Base-by-base conservation (phyloP, 768 basidiomycete species). In the Fibroporia radiculosa region DNA sequence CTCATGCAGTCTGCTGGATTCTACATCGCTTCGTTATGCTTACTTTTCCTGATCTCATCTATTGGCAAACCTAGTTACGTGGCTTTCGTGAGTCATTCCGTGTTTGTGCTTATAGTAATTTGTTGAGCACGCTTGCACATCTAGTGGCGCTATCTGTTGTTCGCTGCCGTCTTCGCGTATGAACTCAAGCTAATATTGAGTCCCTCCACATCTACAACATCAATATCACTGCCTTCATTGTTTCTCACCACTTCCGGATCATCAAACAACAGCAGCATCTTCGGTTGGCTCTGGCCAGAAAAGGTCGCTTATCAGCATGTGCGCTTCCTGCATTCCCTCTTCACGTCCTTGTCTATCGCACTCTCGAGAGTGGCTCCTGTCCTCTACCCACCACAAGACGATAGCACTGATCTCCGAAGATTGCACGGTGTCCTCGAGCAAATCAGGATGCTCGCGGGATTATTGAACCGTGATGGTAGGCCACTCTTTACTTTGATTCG, bases 101-200 rank as follows among this genome's bases (percentile, higher is more conserved):
- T 39, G 33, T 5, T n/a, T 27, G n/a, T n/a, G n/a, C n/a, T n/a
- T n/a, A n/a, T n/a, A n/a, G n/a, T n/a, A n/a, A n/a, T 22, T 40
- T 40, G 22, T 42, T 38, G 31, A 31, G 12, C 24, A 4, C 12
- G 2, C 24, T 14, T 18, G 13, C 36, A 40, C 16, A 40, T 53
- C 11, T 53, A 89, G 87, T 92, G 89, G 89, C 78, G 88, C 13
- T 88, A 84, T 60, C 63, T 82, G 42, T 65, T 87, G n/a, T 85
- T 82, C 54, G 62, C 73, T n/a, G 64, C 71, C 23, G 63, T 81
- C 42, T 71, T 82, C 37, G 71, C 74, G 4, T 70, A 72, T 11
- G 88, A 91, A 58, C 64, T 89, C 42, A 67, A 71, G 19, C 74
- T 87, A 45, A 68, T 87, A 35, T 68, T 91, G 41, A 68, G 75